A percentile compares a stretch with the other conserved stretches of the same genome.
These are phyloP conservation scores for Annulohypoxylon moriforme DNA, from an alignment of 495 filamentous ascomycete genomes.

Conservation along the genomic window DNA sequence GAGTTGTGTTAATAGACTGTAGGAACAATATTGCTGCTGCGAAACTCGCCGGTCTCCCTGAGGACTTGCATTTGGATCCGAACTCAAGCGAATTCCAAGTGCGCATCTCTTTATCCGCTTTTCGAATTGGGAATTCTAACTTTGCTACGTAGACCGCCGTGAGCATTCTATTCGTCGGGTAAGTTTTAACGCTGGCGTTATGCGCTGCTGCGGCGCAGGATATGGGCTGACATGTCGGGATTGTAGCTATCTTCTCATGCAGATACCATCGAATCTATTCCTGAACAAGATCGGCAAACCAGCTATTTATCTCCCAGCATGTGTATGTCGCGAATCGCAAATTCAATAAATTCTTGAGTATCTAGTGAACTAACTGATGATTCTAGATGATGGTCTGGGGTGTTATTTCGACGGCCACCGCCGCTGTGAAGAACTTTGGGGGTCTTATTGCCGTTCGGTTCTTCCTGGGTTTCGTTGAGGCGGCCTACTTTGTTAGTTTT, in stretches of 20 bases:
- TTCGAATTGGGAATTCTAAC: slow-evolving; percentile 33
- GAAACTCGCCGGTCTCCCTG: slow-evolving; percentile 60
- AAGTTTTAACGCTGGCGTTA: slow-evolving; percentile 47
- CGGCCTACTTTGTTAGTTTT: slow-evolving; percentile 59
- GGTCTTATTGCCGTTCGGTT: slow-evolving; percentile 75
- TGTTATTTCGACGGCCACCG: slow-evolving; percentile 73
- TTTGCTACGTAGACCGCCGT: slow-evolving; percentile 62
- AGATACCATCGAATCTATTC: slow-evolving; percentile 70
- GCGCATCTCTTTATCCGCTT: slow-evolving; percentile 43
- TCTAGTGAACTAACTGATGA: slow-evolving; percentile 51
- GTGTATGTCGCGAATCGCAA: slow-evolving; percentile 49
- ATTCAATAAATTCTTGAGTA: slow-evolving; percentile 29
- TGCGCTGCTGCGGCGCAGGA: background rate
- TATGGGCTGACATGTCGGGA: slow-evolving; percentile 3
- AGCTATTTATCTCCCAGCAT: slow-evolving; percentile 70
- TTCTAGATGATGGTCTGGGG: slow-evolving; percentile 75
- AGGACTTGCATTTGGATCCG: slow-evolving; percentile 57
- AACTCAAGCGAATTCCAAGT: slow-evolving; percentile 61
- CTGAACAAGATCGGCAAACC: slow-evolving; percentile 69
- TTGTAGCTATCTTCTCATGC: slow-evolving; percentile 65
- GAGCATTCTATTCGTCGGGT: slow-evolving; percentile 79
- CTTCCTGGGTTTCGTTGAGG: slow-evolving; percentile 74
- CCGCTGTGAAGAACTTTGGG: slow-evolving; percentile 68
- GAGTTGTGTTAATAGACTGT: slow-evolving; percentile 14
- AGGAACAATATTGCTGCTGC: slow-evolving; percentile 67